Evolutionary conservation across 2,329 filamentous ascomycete genomes (phyloP).

Genomic region (Fusarium buxicola): DNA sequence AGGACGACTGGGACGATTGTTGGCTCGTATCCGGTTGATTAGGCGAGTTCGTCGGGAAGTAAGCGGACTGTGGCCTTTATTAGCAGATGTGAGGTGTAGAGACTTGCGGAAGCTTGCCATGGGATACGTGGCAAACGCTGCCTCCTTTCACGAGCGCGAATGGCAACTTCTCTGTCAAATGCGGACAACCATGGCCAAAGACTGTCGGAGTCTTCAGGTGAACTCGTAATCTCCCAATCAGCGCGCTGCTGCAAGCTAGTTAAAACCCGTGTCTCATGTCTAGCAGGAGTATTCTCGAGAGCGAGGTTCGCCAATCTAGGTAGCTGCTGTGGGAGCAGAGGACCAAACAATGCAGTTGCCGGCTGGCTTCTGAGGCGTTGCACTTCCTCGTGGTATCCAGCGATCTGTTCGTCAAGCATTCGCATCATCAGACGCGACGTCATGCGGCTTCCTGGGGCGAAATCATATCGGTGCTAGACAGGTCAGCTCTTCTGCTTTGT

Average conservation of each 20-base stretch:
- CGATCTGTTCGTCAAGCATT: slow-evolving; percentile 46
- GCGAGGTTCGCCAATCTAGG: slow-evolving; percentile 22
- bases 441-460: slow-evolving; percentile 11
- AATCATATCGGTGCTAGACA: slow-evolving; percentile 11
- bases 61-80: slow-evolving; percentile 16
- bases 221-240: neutral
- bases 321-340: neutral
- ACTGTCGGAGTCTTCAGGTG: slow-evolving; percentile 1
- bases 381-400: slow-evolving; percentile 20
- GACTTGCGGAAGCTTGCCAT: slow-evolving; percentile 1
- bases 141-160: neutral
- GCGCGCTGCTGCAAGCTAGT: neutral
- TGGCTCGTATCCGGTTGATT: slow-evolving; percentile 10
- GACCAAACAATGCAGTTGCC: neutral
- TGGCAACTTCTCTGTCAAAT: neutral
- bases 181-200: slow-evolving; percentile 24
- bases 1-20: slow-evolving; percentile 1
- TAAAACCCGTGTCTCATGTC: neutral
- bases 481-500: neutral
- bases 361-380: neutral
- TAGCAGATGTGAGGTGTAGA: neutral
- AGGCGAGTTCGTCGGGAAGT: slow-evolving; percentile 18
- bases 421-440: slow-evolving; percentile 42
- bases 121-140: slow-evolving; percentile 19
- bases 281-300: neutral